Percentiles rank a stretch among this genome's conserved stretches.
phyloP scores from a whole-genome alignment of 805 yeast genomes.

The Torulaspora delbrueckii region DNA sequence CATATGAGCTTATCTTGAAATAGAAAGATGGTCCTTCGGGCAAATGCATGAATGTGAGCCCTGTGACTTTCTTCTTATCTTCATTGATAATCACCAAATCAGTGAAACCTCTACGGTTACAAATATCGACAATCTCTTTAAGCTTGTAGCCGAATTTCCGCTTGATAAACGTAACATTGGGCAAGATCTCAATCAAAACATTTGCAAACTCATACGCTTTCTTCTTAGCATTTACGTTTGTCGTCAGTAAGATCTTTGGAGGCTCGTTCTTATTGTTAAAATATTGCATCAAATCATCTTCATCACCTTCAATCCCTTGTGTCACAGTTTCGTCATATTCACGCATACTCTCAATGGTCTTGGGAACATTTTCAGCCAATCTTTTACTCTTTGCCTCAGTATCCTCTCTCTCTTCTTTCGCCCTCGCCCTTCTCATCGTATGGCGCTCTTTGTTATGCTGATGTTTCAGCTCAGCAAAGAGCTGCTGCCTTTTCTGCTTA shows the following conservation, averaged over 20 bases:
- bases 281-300: constrained; percentile 27
- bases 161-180: constrained; percentile 80
- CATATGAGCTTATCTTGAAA: constrained; percentile 74
- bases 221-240: constrained; percentile 80
- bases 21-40: constrained; percentile 96
- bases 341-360: constrained; percentile 77
- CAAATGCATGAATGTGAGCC: constrained; percentile 85
- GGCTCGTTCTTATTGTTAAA: constrained; percentile 57
- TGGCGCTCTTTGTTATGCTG: constrained; percentile 74
- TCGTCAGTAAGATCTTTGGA: constrained; percentile 87
- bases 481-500: constrained; percentile 73
- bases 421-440: constrained; percentile 69
- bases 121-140: constrained; percentile 80
- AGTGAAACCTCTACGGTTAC: constrained; percentile 79
- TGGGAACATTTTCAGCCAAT: constrained; percentile 69
- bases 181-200: constrained; percentile 74
- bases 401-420: constrained; percentile 78
- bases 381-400: constrained; percentile 81
- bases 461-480: constrained; percentile 68
- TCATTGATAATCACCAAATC: constrained; percentile 88
- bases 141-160: constrained; percentile 79
- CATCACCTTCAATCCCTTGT: constrained; percentile 40
- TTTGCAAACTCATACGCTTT: constrained; percentile 89
- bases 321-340: constrained; percentile 81
- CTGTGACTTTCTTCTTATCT: constrained; percentile 87